These are phyloP conservation scores for Barnettozyma botsteinii DNA, from an alignment of 805 yeast genomes.

Conservation along the genomic window DNA sequence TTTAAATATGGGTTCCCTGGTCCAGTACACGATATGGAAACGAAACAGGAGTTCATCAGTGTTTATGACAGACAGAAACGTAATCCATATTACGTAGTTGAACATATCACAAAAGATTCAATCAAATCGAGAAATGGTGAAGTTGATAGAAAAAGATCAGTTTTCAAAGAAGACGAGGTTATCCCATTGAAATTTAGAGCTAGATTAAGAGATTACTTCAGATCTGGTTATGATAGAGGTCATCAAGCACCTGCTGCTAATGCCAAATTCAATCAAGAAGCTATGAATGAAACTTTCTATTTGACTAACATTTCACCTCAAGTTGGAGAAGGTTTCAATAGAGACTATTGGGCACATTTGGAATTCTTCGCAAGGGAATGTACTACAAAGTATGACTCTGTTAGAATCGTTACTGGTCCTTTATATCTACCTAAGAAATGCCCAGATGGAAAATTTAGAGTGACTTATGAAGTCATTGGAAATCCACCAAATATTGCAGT, in stretches of 20 bases:
- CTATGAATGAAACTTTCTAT: slow-evolving; percentile 93
- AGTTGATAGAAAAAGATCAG: slow-evolving; percentile 74
- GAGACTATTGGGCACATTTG: slow-evolving; percentile 97
- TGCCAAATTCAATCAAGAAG: slow-evolving; percentile 82
- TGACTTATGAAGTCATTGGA: slow-evolving; percentile 88
- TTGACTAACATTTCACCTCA: slow-evolving; percentile 94
- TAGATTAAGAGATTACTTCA: slow-evolving; percentile 75
- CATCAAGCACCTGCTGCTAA: slow-evolving; percentile 98
- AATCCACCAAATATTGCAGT: slow-evolving; percentile 96
- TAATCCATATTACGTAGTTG: slow-evolving; percentile 84
- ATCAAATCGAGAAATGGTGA: slow-evolving; percentile 38
- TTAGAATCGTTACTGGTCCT: slow-evolving; percentile 91
- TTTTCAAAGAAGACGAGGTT: slow-evolving; percentile 80
- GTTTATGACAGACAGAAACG: slow-evolving; percentile 81
- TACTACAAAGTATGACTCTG: slow-evolving; percentile 64
- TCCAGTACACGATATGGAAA: slow-evolving; percentile 80
- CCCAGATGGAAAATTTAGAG: slow-evolving; percentile 77
- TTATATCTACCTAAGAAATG: slow-evolving; percentile 75
- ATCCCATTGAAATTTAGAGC: slow-evolving; percentile 78
- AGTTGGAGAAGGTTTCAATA: slow-evolving; percentile 94
- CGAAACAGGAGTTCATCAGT: slow-evolving; percentile 70
- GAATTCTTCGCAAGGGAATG: slow-evolving; percentile 83
- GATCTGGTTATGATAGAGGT: slow-evolving; percentile 95
- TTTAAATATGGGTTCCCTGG: slow-evolving; percentile 95
- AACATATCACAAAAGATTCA: slow-evolving; percentile 78